Evolutionary conservation across 305 asterid genomes (phyloP), one percentile per base, ranked within the genome.

Genomic region (Fraxinus angustifolia): DNA sequence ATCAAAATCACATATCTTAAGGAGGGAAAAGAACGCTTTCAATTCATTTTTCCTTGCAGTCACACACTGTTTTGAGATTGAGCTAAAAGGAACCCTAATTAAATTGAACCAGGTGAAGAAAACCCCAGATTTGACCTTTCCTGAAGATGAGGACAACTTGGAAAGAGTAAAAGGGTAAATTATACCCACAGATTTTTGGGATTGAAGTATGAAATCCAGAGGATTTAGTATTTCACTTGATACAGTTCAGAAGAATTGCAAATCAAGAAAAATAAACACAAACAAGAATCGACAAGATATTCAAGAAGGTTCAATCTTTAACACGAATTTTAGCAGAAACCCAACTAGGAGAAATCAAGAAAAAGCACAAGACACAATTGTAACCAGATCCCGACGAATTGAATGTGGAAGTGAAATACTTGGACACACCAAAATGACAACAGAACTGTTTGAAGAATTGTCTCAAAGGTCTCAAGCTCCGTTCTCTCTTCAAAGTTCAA

Each of bases 61-160:
- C 92, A 87, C 85, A 89, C 83, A 21, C 79, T 77, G 83, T 68
- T 42, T 53, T 86, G 84, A 80, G 81, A 79, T 88, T 72, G 78
- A 50, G 67, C 70, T 79, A 34, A 83, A 83, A 65, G 87, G 79
- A 82, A 76, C 68, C 7, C 72, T 82, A 80, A 80, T 16, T 35
- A 53, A 42, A 77, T n/a, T 76, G 77, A 76, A 79, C 84, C 87
- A 91, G 90, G 88, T 88, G 89, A 91, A 76, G 81, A 82, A 88
- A 89, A 84, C 94, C 90, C 91, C 83, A 91, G 87, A 87, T 85
- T 88, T 83, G 74, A 83, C 82, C 85, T 80, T 86, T 80, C 82
- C 72, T 75, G 83, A 78, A 84, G 85, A 79, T 28, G 81, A 83
- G n/a, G 50, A 80, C 14, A 81, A 83, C 36, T 70, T 82, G 6